Percentiles rank a stretch among this genome's conserved stretches.
Evolutionary conservation across 2,329 filamentous ascomycete species (phyloP).

Genomic region (Cladophialophora carrionii): DNA sequence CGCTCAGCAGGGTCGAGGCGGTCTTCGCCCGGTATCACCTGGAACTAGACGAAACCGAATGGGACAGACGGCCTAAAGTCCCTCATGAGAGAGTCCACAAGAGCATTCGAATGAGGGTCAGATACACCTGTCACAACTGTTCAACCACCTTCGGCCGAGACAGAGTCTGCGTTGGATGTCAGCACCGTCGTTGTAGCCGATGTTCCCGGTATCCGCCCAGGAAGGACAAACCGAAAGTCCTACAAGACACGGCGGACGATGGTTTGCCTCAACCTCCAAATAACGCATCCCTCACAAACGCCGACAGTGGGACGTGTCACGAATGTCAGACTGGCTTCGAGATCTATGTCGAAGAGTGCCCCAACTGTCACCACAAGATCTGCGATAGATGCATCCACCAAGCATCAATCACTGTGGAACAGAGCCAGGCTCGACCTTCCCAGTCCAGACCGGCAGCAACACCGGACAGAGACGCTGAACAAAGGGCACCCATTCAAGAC

Average conservation of each 20-base stretch:
- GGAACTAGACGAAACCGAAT: constrained; percentile 49
- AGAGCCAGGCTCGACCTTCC: neutral
- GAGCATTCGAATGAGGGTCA: constrained; percentile 53
- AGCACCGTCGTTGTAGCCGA: constrained; percentile 77
- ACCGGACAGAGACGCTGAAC: neutral
- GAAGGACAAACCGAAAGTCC: constrained; percentile 55
- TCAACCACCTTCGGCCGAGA: constrained; percentile 71
- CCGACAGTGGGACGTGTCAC: constrained; percentile 31
- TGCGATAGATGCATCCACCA: constrained; percentile 35
- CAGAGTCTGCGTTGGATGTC: constrained; percentile 75
- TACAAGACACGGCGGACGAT: constrained; percentile 1
- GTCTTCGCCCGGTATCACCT: constrained; percentile 55
- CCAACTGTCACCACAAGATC: constrained; percentile 36
- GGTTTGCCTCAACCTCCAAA: neutral
- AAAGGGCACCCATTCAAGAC: constrained; percentile 4
- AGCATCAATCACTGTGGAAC: constrained; percentile 27
- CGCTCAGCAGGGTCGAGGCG: constrained; percentile 50
- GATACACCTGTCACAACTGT: constrained; percentile 75
- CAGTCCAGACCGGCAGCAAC: neutral
- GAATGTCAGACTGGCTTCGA: constrained; percentile 35
- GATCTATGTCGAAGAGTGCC: constrained; percentile 27
- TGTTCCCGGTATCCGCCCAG: constrained; percentile 75
- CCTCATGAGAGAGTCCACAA: constrained; percentile 48
- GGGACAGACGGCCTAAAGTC: constrained; percentile 44
- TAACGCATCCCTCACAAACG: constrained; percentile 1